phyloP scores from a whole-genome alignment of 352 stramenopile species.

The Pythium grandisporangium region DNA sequence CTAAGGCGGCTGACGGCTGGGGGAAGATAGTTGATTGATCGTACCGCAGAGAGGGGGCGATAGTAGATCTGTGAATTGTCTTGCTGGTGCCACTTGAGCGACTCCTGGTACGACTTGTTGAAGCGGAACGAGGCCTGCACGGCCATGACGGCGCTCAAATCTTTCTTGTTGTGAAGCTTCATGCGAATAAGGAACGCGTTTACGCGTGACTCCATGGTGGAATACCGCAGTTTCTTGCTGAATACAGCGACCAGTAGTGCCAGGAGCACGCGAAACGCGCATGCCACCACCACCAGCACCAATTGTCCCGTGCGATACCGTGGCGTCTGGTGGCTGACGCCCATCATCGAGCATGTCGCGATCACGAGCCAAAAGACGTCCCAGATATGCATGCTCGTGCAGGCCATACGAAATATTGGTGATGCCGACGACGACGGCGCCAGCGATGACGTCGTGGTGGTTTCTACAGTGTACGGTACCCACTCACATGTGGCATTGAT shows the following conservation, averaged over 20 bases:
- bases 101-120: slow-evolving; percentile 52
- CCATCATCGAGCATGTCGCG: slow-evolving; percentile 37
- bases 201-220: slow-evolving; percentile 48
- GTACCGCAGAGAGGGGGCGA: slow-evolving; percentile 46
- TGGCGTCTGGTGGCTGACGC: slow-evolving; percentile 31
- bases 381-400: slow-evolving; percentile 16
- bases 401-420: slow-evolving; percentile 10
- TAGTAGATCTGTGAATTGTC: slow-evolving; percentile 33
- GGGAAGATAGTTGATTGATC: slow-evolving; percentile 2
- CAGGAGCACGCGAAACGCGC: slow-evolving; percentile 21
- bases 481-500: slow-evolving; percentile 25
- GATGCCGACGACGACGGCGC: too few species aligned
- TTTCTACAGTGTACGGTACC: slow-evolving; percentile 1
- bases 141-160: slow-evolving; percentile 51
- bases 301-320: slow-evolving; percentile 14
- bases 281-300: slow-evolving; percentile 20
- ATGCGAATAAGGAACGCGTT: slow-evolving; percentile 58
- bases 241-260: slow-evolving; percentile 47
- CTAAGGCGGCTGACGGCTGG: too few species aligned
- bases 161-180: slow-evolving; percentile 50
- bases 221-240: slow-evolving; percentile 57
- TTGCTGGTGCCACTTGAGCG: slow-evolving; percentile 62
- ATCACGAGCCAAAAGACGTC: slow-evolving; percentile 37
- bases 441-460: too few species aligned
- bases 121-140: slow-evolving; percentile 61